phyloP scores from a whole-genome alignment of 2,329 filamentous ascomycete species.

The Aureobasidium sp. region DNA sequence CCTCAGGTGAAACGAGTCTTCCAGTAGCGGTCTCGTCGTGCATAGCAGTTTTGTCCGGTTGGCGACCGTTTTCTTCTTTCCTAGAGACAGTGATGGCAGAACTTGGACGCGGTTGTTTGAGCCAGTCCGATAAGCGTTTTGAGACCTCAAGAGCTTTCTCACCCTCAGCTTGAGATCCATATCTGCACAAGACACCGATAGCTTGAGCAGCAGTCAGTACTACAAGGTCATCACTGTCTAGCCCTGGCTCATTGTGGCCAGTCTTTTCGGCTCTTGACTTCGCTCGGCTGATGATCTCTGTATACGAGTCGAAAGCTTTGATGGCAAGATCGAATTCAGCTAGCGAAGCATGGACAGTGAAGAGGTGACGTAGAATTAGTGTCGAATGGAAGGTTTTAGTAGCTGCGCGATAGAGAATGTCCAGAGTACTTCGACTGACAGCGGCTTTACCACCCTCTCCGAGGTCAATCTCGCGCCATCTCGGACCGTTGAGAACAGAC shows the following conservation, averaged over 20 bases:
- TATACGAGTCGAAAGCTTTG: conserved; percentile 91
- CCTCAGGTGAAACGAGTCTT: conserved; percentile 59
- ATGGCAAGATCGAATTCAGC: conserved; percentile 94
- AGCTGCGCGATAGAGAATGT: conserved; percentile 88
- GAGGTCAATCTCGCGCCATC: conserved; percentile 84
- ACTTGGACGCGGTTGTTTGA: conserved; percentile 64
- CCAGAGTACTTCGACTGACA: conserved; percentile 80
- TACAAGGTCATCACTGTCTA: conserved; percentile 83
- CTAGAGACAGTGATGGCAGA: conserved; percentile 24
- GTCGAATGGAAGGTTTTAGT: conserved; percentile 98
- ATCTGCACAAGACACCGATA: conserved; percentile 83
- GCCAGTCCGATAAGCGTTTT: conserved; percentile 76
- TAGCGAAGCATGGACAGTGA: conserved; percentile 86
- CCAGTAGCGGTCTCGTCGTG: conserved; percentile 38
- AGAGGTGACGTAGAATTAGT: conserved; percentile 84
- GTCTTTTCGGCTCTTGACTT: conserved; percentile 85
- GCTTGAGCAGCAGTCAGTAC: conserved; percentile 83
- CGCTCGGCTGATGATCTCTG: conserved; percentile 86
- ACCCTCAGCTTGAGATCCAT: conserved; percentile 77
- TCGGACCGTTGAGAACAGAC: conserved; percentile 80
- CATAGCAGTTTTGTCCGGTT: conserved; percentile 28
- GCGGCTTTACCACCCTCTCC: conserved; percentile 82
- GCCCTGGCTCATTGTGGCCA: conserved; percentile 70
- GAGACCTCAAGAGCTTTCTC: conserved; percentile 82
- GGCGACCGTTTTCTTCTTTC: neutral